These are phyloP conservation scores for Microbotryum violaceum DNA, from an alignment of 1,284 basidiomycete genomes.

Conservation along the genomic window DNA sequence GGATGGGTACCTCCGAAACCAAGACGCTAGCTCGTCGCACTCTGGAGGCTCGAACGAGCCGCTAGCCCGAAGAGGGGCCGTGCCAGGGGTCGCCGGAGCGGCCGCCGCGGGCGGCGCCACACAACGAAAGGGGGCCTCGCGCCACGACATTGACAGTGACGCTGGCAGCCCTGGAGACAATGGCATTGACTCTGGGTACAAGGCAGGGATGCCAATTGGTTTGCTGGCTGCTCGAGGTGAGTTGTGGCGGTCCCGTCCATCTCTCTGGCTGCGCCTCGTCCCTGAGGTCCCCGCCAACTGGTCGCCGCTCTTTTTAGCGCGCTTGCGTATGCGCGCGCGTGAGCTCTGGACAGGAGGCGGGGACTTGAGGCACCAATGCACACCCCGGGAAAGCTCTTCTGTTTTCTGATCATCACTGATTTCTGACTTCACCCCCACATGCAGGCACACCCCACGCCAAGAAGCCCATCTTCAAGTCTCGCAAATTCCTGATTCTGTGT, in stretches of 20 bases:
- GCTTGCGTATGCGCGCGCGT: background rate
- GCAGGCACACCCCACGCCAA: conserved; percentile 26
- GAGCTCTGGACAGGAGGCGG: background rate
- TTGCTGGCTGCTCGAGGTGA: conserved; percentile 16
- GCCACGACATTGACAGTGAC: background rate
- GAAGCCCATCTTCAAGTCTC: conserved; percentile 21
- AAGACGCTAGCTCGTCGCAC: background rate
- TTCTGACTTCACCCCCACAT: too few relatives aligned
- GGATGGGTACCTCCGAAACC: conserved; percentile 11
- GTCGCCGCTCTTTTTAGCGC: background rate
- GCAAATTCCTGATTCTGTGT: conserved; percentile 18
- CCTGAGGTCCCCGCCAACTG: background rate
- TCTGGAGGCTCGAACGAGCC: background rate
- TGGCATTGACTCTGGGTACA: conserved; percentile 9
- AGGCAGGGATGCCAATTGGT: conserved; percentile 22
- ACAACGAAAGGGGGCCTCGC: background rate
- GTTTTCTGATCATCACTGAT: too few relatives aligned
- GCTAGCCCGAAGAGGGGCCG: conserved; percentile 3
- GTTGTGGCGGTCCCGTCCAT: background rate
- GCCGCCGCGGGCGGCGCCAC: background rate
- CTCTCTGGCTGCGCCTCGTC: background rate
- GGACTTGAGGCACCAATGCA: too few relatives aligned
- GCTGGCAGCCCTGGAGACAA: conserved; percentile 1
- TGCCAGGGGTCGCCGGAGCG: conserved; percentile 5
- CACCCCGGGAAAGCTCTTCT: too few relatives aligned